Conservation (phyloP, 768 basidiomycete species). For the Sporobolomyces pararoseus region DNA sequence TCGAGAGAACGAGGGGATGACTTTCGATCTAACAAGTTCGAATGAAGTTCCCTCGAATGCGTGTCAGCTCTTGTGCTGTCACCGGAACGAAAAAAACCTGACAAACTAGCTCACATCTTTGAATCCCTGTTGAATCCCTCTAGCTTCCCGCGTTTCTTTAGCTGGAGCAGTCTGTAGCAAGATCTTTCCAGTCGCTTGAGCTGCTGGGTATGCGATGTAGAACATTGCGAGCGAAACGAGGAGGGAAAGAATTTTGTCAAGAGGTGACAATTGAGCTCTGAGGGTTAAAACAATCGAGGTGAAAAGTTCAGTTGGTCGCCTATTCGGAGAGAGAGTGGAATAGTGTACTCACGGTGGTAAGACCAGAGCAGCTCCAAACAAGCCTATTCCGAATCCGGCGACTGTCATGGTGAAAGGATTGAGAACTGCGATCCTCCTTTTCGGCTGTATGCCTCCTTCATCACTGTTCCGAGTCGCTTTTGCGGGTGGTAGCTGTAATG, state of each 20-base stretch:
- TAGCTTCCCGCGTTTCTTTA: slow-evolving; percentile 51
- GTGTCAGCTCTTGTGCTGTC: neutral
- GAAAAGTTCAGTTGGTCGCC: neutral
- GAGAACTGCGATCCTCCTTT: slow-evolving; percentile 51
- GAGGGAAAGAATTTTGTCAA: slow-evolving; percentile 82
- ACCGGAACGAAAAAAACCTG: no score
- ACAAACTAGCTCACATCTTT: neutral
- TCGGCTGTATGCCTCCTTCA: neutral
- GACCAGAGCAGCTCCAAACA: slow-evolving; percentile 58
- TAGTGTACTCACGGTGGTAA: slow-evolving; percentile 59
- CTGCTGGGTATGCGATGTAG: slow-evolving; percentile 77
- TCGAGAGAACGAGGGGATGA: slow-evolving; percentile 75
- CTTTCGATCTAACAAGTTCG: slow-evolving; percentile 62
- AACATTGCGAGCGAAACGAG: slow-evolving; percentile 73
- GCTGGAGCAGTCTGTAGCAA: slow-evolving; percentile 81
- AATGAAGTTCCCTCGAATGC: neutral
- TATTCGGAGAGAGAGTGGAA: slow-evolving; percentile 9
- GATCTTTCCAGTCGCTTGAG: slow-evolving; percentile 74
- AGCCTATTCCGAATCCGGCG: slow-evolving; percentile 57
- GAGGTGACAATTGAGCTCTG: slow-evolving; percentile 49
- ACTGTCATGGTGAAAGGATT: slow-evolving; percentile 75
- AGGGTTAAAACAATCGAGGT: neutral
- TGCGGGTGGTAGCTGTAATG: neutral
- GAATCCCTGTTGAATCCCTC: slow-evolving; percentile 49
- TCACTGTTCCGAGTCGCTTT: neutral